Evolutionary conservation across 2,329 filamentous ascomycete genomes (phyloP), one percentile per base, ranked within the genome.

Genomic region (Hypoxylon sp.): DNA sequence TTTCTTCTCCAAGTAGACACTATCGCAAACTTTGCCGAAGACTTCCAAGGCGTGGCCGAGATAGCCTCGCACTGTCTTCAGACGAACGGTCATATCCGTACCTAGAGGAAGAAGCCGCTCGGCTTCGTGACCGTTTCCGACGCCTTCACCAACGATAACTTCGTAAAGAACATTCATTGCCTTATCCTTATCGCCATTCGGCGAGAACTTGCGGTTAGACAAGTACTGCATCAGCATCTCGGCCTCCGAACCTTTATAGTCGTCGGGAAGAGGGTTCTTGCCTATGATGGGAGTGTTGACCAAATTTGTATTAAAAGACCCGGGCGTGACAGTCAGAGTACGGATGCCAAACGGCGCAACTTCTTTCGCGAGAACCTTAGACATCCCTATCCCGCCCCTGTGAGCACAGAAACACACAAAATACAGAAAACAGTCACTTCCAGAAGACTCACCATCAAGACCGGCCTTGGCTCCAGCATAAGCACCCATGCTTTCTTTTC

Each of bases 301-400:
- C 67, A 87, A 82, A n/a, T 80, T 79, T 0, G 84, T 87, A 54
- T 83, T 77, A 72, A 86, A 85, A 0, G 78, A 78, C 1, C 85
- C 85, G 9, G 83, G 77, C 13, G 80, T 76, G 3, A 85, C 79
- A 0, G 81, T 80, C 33, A 86, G 69, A 2, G 80, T 75, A 2
- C 83, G 79, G 37, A 86, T 78, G 26, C 80, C 81, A 72, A 85
- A 84, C 0, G 80, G 77, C 0, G 80, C 76, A 0, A 87, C 76
- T 63, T 86, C 84, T 24, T 81, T 80, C 0, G 81, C 81, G 1
- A 86, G 77, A 3, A 83, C 79, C 48, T 81, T 81, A 0, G 80
- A 79, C 4, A 84, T 69, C 14, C 78, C 83, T 82, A 33, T 24
- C n/a, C 3, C 46, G n/a, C 13, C 8, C 6, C 51, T 42, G 35